These are phyloP conservation scores for Komagataella kurtzmanii DNA, from an alignment of 805 yeast genomes.

Conservation along the genomic window DNA sequence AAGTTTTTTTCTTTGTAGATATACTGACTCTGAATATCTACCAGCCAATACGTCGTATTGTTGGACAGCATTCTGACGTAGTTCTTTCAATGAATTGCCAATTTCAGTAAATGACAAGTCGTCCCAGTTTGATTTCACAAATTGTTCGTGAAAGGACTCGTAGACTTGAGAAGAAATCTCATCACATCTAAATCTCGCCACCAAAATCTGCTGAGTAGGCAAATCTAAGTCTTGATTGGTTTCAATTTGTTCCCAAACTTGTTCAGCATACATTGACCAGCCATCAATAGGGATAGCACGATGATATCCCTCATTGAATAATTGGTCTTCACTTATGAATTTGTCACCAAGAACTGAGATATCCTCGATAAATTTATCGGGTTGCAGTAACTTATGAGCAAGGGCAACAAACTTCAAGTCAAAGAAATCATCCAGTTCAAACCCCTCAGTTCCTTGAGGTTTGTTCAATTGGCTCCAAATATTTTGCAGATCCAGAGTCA, in stretches of 20 bases:
- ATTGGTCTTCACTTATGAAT: slow-evolving; percentile 25
- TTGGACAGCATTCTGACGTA: slow-evolving; percentile 32
- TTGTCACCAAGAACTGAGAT: slow-evolving; percentile 52
- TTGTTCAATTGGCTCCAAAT: slow-evolving; percentile 73
- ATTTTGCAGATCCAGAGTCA: slow-evolving; percentile 55
- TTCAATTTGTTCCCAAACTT: slow-evolving; percentile 92
- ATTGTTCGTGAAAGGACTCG: slow-evolving; percentile 24
- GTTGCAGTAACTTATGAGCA: slow-evolving; percentile 75
- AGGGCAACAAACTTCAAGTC: slow-evolving; percentile 73
- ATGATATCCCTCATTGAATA: slow-evolving; percentile 63
- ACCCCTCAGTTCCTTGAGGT: slow-evolving; percentile 47
- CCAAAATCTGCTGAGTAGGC: slow-evolving; percentile 93
- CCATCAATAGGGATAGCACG: slow-evolving; percentile 89
- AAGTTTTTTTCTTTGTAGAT: slow-evolving; percentile 40
- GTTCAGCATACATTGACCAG: slow-evolving; percentile 84
- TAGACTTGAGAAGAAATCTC: slow-evolving; percentile 57
- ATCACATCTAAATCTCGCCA: slow-evolving; percentile 89
- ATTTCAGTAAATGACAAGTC: slow-evolving; percentile 15
- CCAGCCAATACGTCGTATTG: slow-evolving; percentile 63
- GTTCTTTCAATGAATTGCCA: slow-evolving; percentile 26
- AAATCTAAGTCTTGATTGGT: slow-evolving; percentile 86
- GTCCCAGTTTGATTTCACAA: slow-evolving; percentile 11
- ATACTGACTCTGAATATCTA: slow-evolving; percentile 57
- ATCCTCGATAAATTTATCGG: slow-evolving; percentile 51
- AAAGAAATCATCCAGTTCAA: slow-evolving; percentile 61